Evolutionary conservation across 768 basidiomycete species (phyloP), one percentile per base, ranked within the genome.

Genomic region (Tricholoma flavovirens): DNA sequence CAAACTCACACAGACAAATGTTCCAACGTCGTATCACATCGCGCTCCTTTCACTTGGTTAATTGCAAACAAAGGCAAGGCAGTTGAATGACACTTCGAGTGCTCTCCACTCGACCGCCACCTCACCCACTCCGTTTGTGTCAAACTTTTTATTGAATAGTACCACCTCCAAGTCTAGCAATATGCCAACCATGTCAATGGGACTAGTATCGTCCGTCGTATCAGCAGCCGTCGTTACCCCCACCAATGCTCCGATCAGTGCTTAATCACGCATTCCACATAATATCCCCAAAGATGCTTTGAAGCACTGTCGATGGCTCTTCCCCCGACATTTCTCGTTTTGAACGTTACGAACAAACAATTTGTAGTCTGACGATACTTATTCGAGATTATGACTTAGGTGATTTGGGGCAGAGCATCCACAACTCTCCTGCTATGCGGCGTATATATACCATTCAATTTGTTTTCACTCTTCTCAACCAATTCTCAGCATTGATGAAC

Each of bases 11-110:
- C 83, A 87, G 66, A 69, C 67, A 38, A 61, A 65, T 45, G 83
- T 87, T 6, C 77, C 82, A 12, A 82, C 83, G 29, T 58, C 64
- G 8, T 88, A 86, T 59, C 52, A 62, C 22, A 60, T 77, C n/a
- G 62, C 58, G 5, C 63, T 75, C 14, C 56, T 40, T 12, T 45
- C 43, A 21, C 29, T 55, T 3, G 53, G 55, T 11, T 57, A 58
- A 6, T 53, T 67, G 58, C 64, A 66, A 53, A 56, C 55, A 43
- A 66, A 64, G 59, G 65, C 63, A 24, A 57, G 61, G 51, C 53
- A 62, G 54, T 43, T 64, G 6, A 59, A 62, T 4, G 58, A 49
- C 1, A 57, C 61, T 24, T 60, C 61, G 8, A 56, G 38, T 19
- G 49, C 55, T 9, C 30, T 40, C n/a, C 53, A 50, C 42, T 48